Percentiles rank a stretch among this genome's conserved stretches.
Conservation (phyloP, 176 grass and related monocot genomes). For the Zoysia pacifica region DNA sequence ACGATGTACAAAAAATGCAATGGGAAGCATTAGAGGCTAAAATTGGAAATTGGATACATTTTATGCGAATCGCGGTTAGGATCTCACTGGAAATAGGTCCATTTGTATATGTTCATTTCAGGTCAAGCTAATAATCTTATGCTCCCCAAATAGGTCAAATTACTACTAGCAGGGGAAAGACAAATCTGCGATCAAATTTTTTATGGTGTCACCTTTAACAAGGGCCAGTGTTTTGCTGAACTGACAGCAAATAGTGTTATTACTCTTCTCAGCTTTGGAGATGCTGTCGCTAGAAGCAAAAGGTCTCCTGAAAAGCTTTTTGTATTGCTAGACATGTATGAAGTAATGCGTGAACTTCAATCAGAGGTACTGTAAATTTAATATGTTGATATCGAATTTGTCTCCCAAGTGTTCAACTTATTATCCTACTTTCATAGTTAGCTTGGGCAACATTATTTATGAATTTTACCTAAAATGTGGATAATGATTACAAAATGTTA, state of each 20-base stretch:
- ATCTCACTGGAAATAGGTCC: constrained; percentile 16
- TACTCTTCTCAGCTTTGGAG: constrained; percentile 91
- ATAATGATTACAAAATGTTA: constrained; percentile 30
- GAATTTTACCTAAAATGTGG: constrained; percentile 9
- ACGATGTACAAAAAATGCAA: constrained; percentile 96
- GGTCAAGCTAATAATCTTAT: constrained; percentile 26
- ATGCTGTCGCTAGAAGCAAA: constrained; percentile 96
- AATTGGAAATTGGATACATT: constrained; percentile 96
- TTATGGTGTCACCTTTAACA: constrained; percentile 68
- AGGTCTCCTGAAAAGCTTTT: constrained; percentile 94
- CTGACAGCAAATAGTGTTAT: constrained; percentile 68
- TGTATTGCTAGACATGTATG: constrained; percentile 92
- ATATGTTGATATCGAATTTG: constrained; percentile 15
- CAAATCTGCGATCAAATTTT: constrained; percentile 92
- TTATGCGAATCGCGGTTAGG: constrained; percentile 85
- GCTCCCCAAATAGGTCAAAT: constrained; percentile 68
- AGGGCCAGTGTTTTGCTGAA: constrained; percentile 84
- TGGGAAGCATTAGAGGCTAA: constrained; percentile 96
- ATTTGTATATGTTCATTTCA: constrained; percentile 22
- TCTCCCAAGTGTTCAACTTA: neutral
- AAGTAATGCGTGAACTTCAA: constrained; percentile 92
- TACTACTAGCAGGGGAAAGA: constrained; percentile 81
- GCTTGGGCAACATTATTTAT: constrained; percentile 15
- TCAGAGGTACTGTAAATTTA: constrained; percentile 59
- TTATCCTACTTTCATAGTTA: constrained; percentile 22